Conservation (phyloP, 768 basidiomycete species). For the Sutorius australiensis region DNA sequence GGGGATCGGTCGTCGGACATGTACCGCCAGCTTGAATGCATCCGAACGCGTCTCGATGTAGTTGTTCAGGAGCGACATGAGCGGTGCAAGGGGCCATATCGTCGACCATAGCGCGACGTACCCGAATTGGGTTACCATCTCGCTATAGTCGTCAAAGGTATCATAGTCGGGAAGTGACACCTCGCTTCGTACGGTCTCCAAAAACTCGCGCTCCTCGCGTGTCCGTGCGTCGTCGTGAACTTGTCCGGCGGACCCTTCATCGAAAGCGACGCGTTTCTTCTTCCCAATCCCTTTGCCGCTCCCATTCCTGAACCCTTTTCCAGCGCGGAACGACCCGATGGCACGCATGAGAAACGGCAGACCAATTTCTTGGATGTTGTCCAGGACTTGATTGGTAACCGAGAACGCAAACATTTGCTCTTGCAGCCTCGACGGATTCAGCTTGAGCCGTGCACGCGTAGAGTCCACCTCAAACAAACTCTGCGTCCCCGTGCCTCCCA, state of each 20-base stretch:
- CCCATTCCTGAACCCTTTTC: conserved; percentile 34
- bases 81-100: conserved; percentile 90
- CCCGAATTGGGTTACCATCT: conserved; percentile 96
- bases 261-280: conserved; percentile 72
- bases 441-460: conserved; percentile 48
- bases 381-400: conserved; percentile 83
- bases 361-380: conserved; percentile 74
- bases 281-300: conserved; percentile 24
- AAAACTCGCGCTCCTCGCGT: conserved; percentile 70
- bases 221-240: conserved; percentile 30
- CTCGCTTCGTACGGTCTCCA: conserved; percentile 75
- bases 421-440: conserved; percentile 67
- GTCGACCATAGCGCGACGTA: conserved; percentile 90
- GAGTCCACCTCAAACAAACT: conserved; percentile 51
- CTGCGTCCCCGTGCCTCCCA: conserved; percentile 14
- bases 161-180: conserved; percentile 77
- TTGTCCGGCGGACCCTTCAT: conserved; percentile 47
- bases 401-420: conserved; percentile 93
- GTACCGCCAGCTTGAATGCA: conserved; percentile 91
- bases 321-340: conserved; percentile 47
- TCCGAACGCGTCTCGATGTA: conserved; percentile 88
- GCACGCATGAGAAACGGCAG: conserved; percentile 74
- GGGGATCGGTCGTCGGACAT: conserved; percentile 81
- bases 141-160: conserved; percentile 84
- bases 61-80: conserved; percentile 90